Percentiles rank a stretch among this genome's conserved stretches.
These are phyloP conservation scores for Limnomonas spitsbergensis DNA, from an alignment of 139 green algal species.

Conservation along the genomic window DNA sequence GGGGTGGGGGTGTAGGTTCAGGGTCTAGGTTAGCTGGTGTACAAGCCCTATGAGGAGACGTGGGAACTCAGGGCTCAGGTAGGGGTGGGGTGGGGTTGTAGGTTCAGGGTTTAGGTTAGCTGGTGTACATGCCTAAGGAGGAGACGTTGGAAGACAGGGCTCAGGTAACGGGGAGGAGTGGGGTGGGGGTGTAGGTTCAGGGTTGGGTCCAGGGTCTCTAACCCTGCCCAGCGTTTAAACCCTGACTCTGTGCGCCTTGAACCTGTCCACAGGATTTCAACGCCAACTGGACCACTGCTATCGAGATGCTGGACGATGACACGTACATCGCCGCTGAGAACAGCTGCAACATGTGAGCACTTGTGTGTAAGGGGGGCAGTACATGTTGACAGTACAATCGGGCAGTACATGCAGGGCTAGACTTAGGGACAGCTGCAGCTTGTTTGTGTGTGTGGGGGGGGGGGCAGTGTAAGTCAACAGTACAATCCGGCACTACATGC, in stretches of 20 bases:
- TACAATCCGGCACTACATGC: too few species aligned
- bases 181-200: too few species aligned
- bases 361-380: background rate
- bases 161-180: too few species aligned
- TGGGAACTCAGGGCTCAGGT: background rate
- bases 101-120: too few species aligned
- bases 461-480: too few species aligned
- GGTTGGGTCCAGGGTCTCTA: too few species aligned
- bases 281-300: conserved; percentile 85
- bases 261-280: conserved; percentile 75
- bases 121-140: background rate
- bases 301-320: conserved; percentile 88
- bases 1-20: background rate
- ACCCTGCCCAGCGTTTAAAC: too few species aligned
- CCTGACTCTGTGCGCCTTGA: too few species aligned
- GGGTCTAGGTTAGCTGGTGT: background rate
- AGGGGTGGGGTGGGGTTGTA: too few species aligned
- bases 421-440: too few species aligned
- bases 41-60: background rate
- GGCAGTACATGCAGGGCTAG: too few species aligned
- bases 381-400: background rate
- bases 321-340: conserved; percentile 77
- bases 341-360: conserved; percentile 73
- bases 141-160: background rate
- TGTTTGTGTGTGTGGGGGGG: too few species aligned